phyloP scores from a whole-genome alignment of 1,139 yeast species.

The Yamadazyma membranifaciens region DNA sequence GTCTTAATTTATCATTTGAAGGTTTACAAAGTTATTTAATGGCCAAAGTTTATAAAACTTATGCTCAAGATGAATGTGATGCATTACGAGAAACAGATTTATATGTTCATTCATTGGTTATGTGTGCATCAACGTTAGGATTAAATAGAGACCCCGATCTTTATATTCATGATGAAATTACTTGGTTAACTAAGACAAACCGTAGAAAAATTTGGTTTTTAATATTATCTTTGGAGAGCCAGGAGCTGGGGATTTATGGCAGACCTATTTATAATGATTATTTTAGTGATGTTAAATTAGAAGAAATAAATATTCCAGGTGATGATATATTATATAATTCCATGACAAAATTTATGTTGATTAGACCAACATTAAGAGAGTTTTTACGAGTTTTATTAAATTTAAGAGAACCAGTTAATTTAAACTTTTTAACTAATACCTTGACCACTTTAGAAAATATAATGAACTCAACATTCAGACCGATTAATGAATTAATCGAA shows the following conservation, averaged over 20 bases:
- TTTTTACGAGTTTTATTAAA: slow-evolving; percentile 10
- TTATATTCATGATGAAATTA: slow-evolving; percentile 26
- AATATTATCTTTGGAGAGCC: slow-evolving; percentile 11
- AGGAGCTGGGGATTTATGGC: slow-evolving; percentile 14
- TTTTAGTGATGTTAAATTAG: slow-evolving; percentile 12
- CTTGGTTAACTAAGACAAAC: slow-evolving; percentile 31
- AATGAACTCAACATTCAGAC: slow-evolving; percentile 8
- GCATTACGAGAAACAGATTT: slow-evolving; percentile 27
- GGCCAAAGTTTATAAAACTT: slow-evolving; percentile 24
- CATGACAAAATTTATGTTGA: slow-evolving; percentile 4
- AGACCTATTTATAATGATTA: slow-evolving; percentile 6
- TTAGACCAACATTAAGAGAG: slow-evolving; percentile 6
- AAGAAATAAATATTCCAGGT: slow-evolving; percentile 10
- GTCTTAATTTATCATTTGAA: slow-evolving; percentile 41
- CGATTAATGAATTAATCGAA: slow-evolving; percentile 6
- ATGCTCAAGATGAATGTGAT: slow-evolving; percentile 34
- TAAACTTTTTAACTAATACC: slow-evolving; percentile 8
- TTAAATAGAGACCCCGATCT: slow-evolving; percentile 49
- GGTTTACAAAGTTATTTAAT: slow-evolving; percentile 46
- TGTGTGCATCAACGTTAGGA: slow-evolving; percentile 50
- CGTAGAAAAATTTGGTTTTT: slow-evolving; percentile 48
- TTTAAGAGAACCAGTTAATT: slow-evolving; percentile 10
- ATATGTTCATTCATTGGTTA: slow-evolving; percentile 26
- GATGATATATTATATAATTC: slow-evolving; percentile 7
- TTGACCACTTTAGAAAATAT: slow-evolving; percentile 12